Evolutionary conservation across 2,329 filamentous ascomycete genomes (phyloP).

Genomic region (Dactylonectria estremocensis): DNA sequence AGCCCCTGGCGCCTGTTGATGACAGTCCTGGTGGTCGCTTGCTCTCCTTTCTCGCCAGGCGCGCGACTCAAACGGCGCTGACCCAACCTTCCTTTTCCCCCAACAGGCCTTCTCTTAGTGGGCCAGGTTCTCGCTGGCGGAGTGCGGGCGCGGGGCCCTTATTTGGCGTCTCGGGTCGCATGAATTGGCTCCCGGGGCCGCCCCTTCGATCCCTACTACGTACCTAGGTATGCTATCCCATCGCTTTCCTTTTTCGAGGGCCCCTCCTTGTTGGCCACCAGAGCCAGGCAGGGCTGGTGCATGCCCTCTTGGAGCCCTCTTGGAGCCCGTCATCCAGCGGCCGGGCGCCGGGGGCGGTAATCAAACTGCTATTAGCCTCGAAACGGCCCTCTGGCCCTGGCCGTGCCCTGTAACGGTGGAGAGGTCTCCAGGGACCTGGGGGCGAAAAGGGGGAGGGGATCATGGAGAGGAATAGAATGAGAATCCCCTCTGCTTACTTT

Average conservation of each 20-base stretch:
- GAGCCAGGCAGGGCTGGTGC: conserved; percentile 29
- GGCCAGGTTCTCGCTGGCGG: not conserved
- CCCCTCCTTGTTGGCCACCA: conserved; percentile 29
- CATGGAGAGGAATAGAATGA: not conserved
- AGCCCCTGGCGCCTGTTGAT: conserved; percentile 15
- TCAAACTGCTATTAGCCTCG: conserved; percentile 45
- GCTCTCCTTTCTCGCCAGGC: not conserved
- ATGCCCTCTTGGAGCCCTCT: conserved; percentile 28
- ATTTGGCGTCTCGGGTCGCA: conserved; percentile 43
- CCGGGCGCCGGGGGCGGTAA: conserved; percentile 38
- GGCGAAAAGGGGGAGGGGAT: conserved; percentile 37
- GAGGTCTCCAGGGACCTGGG: conserved; percentile 36
- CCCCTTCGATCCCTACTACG: conserved; percentile 41
- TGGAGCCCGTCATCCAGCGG: conserved; percentile 45
- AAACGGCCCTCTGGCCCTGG: conserved; percentile 36
- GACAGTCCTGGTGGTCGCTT: not conserved
- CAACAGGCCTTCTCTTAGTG: not conserved
- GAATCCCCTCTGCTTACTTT: conserved; percentile 5
- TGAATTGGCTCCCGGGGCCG: conserved; percentile 44
- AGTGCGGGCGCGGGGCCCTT: conserved; percentile 19
- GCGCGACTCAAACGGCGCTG: conserved; percentile 11
- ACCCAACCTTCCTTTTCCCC: conserved; percentile 1
- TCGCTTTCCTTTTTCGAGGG: conserved; percentile 32
- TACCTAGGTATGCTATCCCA: conserved; percentile 18
- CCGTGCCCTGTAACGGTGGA: conserved; percentile 41